These are phyloP conservation scores for Fagopyrum esculentum DNA, from an alignment of 148 eudicot genomes.

Conservation along the genomic window DNA sequence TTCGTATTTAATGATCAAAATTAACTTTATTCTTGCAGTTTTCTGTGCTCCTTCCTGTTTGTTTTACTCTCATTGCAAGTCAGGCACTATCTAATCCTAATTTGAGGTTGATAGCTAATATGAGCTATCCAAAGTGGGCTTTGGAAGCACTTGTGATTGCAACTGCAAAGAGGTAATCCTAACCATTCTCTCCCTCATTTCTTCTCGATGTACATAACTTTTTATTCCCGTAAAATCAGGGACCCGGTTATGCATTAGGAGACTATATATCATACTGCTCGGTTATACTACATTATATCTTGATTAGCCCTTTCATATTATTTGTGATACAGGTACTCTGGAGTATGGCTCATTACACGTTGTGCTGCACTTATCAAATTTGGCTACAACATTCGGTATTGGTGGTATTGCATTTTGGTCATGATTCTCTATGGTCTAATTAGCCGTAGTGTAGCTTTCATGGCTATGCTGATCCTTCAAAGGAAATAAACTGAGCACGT, in stretches of 20 bases:
- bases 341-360: conserved; percentile 68
- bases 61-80: conserved; percentile 59
- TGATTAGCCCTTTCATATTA: not conserved
- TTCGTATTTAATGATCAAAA: not conserved
- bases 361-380: conserved; percentile 40
- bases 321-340: conserved; percentile 39
- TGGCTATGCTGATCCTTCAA: conserved; percentile 37
- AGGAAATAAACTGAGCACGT: conserved; percentile 27
- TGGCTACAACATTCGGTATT: conserved; percentile 33
- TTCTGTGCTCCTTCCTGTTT: conserved; percentile 73
- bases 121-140: conserved; percentile 92
- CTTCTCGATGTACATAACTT: not conserved
- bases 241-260: not conserved
- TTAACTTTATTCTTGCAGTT: conserved; percentile 37
- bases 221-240: not conserved
- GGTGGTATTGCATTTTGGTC: conserved; percentile 32
- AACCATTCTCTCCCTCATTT: not conserved
- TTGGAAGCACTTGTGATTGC: conserved; percentile 86
- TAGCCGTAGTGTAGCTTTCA: conserved; percentile 45
- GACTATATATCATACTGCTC: too few relatives aligned
- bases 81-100: conserved; percentile 34
- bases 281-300: not conserved
- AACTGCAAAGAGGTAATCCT: conserved; percentile 50
- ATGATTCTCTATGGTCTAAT: conserved; percentile 35
- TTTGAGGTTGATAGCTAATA: conserved; percentile 36